A percentile compares a stretch with the other conserved stretches of the same genome.
phyloP scores from a whole-genome alignment of 768 basidiomycete species.

The Tephrocybe sp. region DNA sequence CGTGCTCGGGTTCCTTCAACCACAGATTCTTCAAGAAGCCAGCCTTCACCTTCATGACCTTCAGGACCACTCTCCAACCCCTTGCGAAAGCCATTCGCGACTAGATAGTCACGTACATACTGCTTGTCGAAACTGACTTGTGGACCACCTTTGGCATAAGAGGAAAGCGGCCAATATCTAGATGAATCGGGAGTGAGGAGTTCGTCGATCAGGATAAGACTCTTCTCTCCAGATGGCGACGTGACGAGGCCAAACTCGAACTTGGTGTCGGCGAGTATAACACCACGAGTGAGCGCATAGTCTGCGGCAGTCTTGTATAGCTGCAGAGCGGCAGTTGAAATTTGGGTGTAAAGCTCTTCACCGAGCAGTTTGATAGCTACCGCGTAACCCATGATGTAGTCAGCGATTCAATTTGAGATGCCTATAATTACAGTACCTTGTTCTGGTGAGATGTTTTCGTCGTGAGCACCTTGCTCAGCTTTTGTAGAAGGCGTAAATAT shows the following conservation, averaged over 20 bases:
- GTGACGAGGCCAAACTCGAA: constrained; percentile 93
- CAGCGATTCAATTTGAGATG: constrained; percentile 3
- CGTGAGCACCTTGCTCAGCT: constrained; percentile 89
- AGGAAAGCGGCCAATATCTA: constrained; percentile 86
- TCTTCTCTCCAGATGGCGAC: constrained; percentile 20
- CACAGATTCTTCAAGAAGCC: constrained; percentile 73
- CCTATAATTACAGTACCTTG: constrained; percentile 46
- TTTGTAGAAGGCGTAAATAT: constrained; percentile 98
- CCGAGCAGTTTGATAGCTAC: constrained; percentile 71
- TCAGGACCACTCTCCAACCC: constrained; percentile 75
- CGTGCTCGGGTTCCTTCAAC: constrained; percentile 73
- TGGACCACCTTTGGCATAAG: constrained; percentile 67
- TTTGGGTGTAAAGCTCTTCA: constrained; percentile 52
- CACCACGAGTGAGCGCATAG: constrained; percentile 68
- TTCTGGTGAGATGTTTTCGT: constrained; percentile 92
- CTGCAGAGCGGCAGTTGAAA: constrained; percentile 58
- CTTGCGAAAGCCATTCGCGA: constrained; percentile 66
- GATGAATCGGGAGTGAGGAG: constrained; percentile 97
- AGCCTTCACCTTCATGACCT: constrained; percentile 68
- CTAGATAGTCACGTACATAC: constrained; percentile 89
- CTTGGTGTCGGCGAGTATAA: constrained; percentile 97
- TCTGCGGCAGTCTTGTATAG: constrained; percentile 75
- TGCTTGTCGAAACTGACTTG: constrained; percentile 98
- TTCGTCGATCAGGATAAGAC: constrained; percentile 91
- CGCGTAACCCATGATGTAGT: background rate